Evolutionary conservation across 1,284 basidiomycete genomes (phyloP).

Genomic region (Rhodotorula sp.): DNA sequence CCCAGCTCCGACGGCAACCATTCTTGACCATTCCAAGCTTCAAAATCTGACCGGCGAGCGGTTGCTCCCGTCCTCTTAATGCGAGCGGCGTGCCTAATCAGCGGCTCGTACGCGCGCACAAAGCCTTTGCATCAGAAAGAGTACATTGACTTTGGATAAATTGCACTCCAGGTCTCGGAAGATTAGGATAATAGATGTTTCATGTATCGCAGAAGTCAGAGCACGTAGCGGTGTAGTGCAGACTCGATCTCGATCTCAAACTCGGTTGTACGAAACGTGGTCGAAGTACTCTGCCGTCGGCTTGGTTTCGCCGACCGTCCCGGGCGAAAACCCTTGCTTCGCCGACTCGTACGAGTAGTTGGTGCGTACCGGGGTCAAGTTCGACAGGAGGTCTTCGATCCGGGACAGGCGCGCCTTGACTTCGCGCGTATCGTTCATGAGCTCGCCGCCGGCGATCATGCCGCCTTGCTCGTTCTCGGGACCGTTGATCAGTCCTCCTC

Average conservation of each 20-base stretch:
- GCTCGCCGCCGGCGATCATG: not conserved
- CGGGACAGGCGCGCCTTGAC: not conserved
- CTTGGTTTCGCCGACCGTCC: not conserved
- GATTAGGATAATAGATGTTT: too few relatives aligned
- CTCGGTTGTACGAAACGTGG: not conserved
- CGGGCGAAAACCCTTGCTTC: not conserved
- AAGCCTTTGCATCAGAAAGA: too few relatives aligned
- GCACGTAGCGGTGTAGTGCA: not conserved
- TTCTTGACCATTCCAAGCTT: too few relatives aligned
- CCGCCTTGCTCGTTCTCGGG: not conserved
- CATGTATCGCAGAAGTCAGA: too few relatives aligned
- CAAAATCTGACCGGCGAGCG: too few relatives aligned
- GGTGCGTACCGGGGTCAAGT: too few relatives aligned
- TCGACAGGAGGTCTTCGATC: not conserved
- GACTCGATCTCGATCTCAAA: not conserved
- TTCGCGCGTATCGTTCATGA: not conserved
- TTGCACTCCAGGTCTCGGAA: too few relatives aligned
- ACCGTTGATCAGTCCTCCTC: not conserved
- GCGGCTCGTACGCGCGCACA: too few relatives aligned
- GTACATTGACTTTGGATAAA: too few relatives aligned
- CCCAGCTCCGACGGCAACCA: too few relatives aligned
- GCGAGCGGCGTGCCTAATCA: too few relatives aligned
- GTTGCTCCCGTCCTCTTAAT: too few relatives aligned
- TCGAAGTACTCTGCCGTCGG: not conserved
- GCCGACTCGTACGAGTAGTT: not conserved